Conservation (phyloP, 1,284 basidiomycete species). For the Grifola frondosa region DNA sequence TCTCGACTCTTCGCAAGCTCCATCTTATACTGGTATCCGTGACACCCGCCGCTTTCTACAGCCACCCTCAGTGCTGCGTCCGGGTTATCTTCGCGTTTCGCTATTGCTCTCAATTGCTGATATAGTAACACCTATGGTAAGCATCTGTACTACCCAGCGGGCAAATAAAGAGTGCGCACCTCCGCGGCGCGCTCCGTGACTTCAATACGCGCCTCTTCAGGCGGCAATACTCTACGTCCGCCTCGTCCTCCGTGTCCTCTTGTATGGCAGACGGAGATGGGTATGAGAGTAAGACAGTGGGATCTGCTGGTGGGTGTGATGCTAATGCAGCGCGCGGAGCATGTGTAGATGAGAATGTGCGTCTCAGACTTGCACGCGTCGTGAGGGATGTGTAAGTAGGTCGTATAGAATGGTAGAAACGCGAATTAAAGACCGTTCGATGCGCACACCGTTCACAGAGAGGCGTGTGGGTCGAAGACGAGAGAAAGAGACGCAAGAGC, state of each 20-base stretch:
- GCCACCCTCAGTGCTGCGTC: constrained; percentile 70
- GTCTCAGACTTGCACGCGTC: constrained; percentile 1
- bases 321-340: constrained; percentile 18
- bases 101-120: constrained; percentile 69
- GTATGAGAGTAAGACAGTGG: constrained; percentile 23
- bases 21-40: constrained; percentile 93
- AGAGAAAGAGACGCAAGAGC: constrained; percentile 7
- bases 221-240: constrained; percentile 29
- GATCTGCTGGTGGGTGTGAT: constrained; percentile 20
- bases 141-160: neutral
- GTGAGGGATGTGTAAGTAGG: no score
- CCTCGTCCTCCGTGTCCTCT: constrained; percentile 24
- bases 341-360: constrained; percentile 20
- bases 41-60: constrained; percentile 89
- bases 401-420: no score
- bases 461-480: constrained; percentile 6
- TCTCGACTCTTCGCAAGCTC: constrained; percentile 61
- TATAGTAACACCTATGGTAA: constrained; percentile 1
- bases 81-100: constrained; percentile 55
- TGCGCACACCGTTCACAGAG: neutral
- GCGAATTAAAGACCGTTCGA: no score
- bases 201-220: constrained; percentile 39
- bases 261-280: constrained; percentile 19
- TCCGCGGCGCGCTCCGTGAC: constrained; percentile 74
- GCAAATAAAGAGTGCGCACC: constrained; percentile 38